Conservation (phyloP, 306 rosid species). For the Malus sylvestris region DNA sequence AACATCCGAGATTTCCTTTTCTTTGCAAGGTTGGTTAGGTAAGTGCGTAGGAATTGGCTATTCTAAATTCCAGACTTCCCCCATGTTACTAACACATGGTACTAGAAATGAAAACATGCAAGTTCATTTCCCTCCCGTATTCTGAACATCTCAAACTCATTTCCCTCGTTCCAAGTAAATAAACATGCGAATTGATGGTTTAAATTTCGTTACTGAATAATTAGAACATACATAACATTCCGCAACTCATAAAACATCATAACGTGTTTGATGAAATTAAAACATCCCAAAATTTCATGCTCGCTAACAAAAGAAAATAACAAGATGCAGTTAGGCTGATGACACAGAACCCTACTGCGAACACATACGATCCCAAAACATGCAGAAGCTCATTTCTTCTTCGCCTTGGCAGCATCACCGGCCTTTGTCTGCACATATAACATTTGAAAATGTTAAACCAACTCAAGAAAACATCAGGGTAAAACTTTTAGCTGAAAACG, state of each 20-base stretch:
- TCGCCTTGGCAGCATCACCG: conserved; percentile 80
- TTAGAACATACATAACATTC: background rate
- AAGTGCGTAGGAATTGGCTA: too few relatives aligned
- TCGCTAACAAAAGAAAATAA: background rate
- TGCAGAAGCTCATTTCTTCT: conserved; percentile 59
- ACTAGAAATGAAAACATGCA: too few relatives aligned
- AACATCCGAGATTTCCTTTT: too few relatives aligned
- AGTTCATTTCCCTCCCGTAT: too few relatives aligned
- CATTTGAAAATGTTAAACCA: background rate
- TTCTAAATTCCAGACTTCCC: too few relatives aligned
- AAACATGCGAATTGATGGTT: too few relatives aligned
- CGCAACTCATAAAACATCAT: background rate
- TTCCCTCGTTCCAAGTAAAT: too few relatives aligned
- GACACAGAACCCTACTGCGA: background rate
- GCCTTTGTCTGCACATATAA: conserved; percentile 66
- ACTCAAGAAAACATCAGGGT: background rate
- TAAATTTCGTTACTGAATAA: background rate
- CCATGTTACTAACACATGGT: too few relatives aligned
- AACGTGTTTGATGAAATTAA: background rate
- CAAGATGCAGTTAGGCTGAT: background rate
- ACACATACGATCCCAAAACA: conserved; percentile 5
- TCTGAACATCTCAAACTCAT: too few relatives aligned
- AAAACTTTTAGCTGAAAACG: background rate
- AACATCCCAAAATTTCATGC: background rate
- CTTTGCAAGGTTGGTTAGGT: too few relatives aligned